Evolutionary conservation across 2,329 filamentous ascomycete species (phyloP), one percentile per base, ranked within the genome.

Genomic region (Fusarium sp.): DNA sequence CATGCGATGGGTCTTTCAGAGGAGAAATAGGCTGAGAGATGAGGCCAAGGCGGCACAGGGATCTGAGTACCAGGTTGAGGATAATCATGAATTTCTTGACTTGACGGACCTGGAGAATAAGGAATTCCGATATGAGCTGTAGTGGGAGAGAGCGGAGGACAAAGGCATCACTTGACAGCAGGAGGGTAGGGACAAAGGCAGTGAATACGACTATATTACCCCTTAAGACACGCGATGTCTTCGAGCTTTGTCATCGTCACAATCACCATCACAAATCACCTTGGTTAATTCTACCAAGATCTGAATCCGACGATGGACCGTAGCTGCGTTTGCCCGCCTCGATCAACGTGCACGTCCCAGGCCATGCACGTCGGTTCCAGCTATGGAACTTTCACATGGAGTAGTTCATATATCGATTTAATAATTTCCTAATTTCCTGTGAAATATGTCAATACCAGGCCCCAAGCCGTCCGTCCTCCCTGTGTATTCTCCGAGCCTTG

Each of bases 11-110:
- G 64, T 75, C 2, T 74, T 75, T 10, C 52, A 59, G 22, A 60
- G 29, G 13, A 57, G 72, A 16, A 75, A 75, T 13, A 69, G 67
- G 57, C 62, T 64, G 9, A 63, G 73, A 3, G 67, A 76, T 20
- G 20, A 47, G 1, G 68, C 69, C 34, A 74, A 66, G 57, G 59
- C 45, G 7, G 57, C 59, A 1, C 35, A 52, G 14, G 24, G 68
- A 24, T 67, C 63, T 11, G 18, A 29, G 3, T 59, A 64, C 34
- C 16, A 38, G 31, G 63, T 70, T 0, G 69, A 72, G 16, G 71
- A 72, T 4, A 75, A 76, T 24, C 73, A 76, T 5, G 71, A 75
- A 52, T 76, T 75, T 14, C 59, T 76, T 4, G 74, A 74, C 34
- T 62, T 74, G 37, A 76, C 74, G 0, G 73, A 76, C n/a, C 14